Evolutionary conservation across 345 rosid species (phyloP), one percentile per base, ranked within the genome.

Genomic region (Citrus mangshanensis): DNA sequence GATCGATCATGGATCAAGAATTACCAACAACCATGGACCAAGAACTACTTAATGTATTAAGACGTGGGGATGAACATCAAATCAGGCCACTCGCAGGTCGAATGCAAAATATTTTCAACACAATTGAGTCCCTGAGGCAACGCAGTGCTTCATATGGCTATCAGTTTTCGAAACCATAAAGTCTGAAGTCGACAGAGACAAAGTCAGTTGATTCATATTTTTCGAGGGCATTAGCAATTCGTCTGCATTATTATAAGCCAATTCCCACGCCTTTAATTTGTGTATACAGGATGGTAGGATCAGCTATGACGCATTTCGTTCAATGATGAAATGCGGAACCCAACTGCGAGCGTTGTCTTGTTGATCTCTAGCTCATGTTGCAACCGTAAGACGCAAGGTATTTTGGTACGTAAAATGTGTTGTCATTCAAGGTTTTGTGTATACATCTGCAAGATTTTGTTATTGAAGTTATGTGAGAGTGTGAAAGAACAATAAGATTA

Each of bases 291-390:
- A 93, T 70, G 99, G 98, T 65, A 93, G 82, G 79, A 95, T 95
- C 87, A 92, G 89, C 88, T 92, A 90, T 9, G 90, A 91, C 13
- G 98, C 89, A 75, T 95, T 95, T 80, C 85, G 95, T 3, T 80
- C 89, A 2, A 93, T 93, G 97, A 92, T 95, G 98, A 91, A 87
- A 87, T 90, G 92, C 49, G 96, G 98, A 76, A 87, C 86, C 77
- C 95, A 85, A 65, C 87, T 81, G 68, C 92, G 83, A 55, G 86
- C 79, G 84, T 46, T 66, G 87, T 87, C 73, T 89, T 88, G 67
- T 92, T 88, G 73, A 35, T 24, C 49, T 27, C 4, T 30, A 32
- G 34, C 34, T 32, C 4, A 32, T 32, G 34, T 32, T 32, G 34
- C 34, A 32, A 32, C 34, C 34, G 34, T 32, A 32, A 22, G 40